These are phyloP conservation scores for Podila epicladia DNA, from an alignment of 192 early-diverging fungal genomes.

Conservation along the genomic window DNA sequence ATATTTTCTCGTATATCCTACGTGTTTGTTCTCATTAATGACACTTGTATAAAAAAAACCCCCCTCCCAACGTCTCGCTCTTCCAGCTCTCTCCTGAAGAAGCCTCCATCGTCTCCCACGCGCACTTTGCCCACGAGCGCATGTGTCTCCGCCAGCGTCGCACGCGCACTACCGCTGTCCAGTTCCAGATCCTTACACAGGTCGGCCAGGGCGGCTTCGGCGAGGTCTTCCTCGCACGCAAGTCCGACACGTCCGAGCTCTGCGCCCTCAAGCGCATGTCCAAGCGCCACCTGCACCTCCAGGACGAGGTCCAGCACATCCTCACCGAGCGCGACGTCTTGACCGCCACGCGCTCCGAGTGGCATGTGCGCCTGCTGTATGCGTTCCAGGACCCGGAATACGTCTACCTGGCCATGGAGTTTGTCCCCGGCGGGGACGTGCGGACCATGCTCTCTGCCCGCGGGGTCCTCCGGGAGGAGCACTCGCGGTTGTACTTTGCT, in stretches of 20 bases:
- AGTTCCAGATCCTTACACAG: conserved; percentile 77
- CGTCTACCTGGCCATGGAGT: conserved; percentile 83
- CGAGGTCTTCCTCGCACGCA: conserved; percentile 81
- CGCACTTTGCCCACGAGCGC: conserved; percentile 66
- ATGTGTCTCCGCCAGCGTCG: conserved; percentile 71
- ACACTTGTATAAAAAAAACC: neutral
- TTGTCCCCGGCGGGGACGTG: conserved; percentile 77
- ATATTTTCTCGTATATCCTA: too few species aligned
- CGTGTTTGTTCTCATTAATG: too few species aligned
- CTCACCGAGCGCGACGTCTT: conserved; percentile 80
- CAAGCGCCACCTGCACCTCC: conserved; percentile 76
- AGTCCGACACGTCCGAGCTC: conserved; percentile 78
- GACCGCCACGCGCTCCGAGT: conserved; percentile 69
- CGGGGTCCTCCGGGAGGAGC: conserved; percentile 69
- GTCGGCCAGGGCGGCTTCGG: conserved; percentile 85
- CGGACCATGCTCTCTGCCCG: conserved; percentile 76
- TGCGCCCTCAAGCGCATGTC: conserved; percentile 85
- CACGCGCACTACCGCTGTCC: conserved; percentile 69
- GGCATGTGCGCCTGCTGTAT: conserved; percentile 77
- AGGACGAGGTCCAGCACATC: conserved; percentile 79
- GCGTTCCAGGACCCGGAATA: conserved; percentile 80
- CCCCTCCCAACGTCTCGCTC: neutral
- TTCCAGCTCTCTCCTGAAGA: conserved; percentile 58
- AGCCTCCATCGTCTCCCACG: conserved; percentile 63
- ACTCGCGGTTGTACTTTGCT: conserved; percentile 82